phyloP scores from a whole-genome alignment of 805 yeast species.

The Lipomyces mesembrius region DNA sequence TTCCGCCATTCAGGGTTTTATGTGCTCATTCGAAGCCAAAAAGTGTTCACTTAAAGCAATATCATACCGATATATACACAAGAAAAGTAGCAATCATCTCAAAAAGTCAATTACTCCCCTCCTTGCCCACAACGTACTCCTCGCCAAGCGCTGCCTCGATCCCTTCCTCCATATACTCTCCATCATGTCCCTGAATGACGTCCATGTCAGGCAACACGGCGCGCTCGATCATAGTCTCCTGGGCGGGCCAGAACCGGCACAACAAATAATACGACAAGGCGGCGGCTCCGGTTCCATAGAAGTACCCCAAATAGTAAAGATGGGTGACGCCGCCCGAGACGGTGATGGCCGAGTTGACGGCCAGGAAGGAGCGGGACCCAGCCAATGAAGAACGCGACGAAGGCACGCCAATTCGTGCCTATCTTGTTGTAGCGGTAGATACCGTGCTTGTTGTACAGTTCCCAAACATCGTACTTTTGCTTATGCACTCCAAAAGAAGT shows the following conservation, averaged over 20 bases:
- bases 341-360: slow-evolving; percentile 16
- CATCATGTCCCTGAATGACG: neutral
- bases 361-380: slow-evolving; percentile 37
- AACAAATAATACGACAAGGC: slow-evolving; percentile 25
- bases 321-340: slow-evolving; percentile 18
- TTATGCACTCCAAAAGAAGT: too few species aligned
- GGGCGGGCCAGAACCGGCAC: slow-evolving; percentile 26
- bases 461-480: slow-evolving; percentile 49
- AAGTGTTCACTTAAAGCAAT: too few species aligned
- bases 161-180: slow-evolving; percentile 1
- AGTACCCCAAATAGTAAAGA: slow-evolving; percentile 39
- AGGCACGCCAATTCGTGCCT: slow-evolving; percentile 53
- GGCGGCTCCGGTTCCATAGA: slow-evolving; percentile 37
- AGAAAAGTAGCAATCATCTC: neutral
- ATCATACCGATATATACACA: too few species aligned
- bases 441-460: slow-evolving; percentile 48
- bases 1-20: too few species aligned
- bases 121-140: neutral
- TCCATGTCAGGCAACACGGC: slow-evolving; percentile 26
- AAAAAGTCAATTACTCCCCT: neutral
- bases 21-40: too few species aligned
- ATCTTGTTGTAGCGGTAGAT: slow-evolving; percentile 51
- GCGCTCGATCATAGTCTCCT: slow-evolving; percentile 30
- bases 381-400: slow-evolving; percentile 48
- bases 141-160: slow-evolving; percentile 13